Percentiles rank a stretch among this genome's conserved stretches.
Conservation (phyloP, 2,329 filamentous ascomycete species). For the Orbilia quercus region DNA sequence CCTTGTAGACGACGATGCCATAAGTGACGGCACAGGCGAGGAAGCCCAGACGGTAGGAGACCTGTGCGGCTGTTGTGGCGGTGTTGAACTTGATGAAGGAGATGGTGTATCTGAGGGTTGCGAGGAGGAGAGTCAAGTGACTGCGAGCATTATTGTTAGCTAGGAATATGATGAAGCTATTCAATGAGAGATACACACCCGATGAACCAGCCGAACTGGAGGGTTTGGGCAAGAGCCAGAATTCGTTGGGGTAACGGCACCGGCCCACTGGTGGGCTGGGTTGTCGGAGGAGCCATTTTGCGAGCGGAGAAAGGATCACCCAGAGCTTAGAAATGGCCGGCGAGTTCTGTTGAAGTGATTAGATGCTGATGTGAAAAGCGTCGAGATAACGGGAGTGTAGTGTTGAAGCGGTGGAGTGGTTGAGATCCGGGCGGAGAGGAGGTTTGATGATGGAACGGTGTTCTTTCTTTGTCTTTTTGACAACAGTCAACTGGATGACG, state of each 20-base stretch:
- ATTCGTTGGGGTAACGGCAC: conserved; percentile 77
- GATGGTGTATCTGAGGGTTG: conserved; percentile 82
- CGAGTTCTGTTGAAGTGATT: no score
- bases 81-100: conserved; percentile 92
- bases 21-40: conserved; percentile 90
- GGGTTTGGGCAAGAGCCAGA: conserved; percentile 81
- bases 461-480: no score
- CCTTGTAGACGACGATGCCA: conserved; percentile 99
- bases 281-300: conserved; percentile 78
- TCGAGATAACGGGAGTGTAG: no score
- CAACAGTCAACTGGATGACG: conserved; percentile 16
- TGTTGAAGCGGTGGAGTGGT: neutral
- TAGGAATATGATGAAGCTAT: conserved; percentile 30
- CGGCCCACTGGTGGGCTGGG: conserved; percentile 61
- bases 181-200: conserved; percentile 71
- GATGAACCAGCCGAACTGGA: conserved; percentile 90
- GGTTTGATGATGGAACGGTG: conserved; percentile 33
- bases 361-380: no score
- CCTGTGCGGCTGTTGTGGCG: conserved; percentile 78
- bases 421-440: conserved; percentile 22
- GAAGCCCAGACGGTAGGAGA: conserved; percentile 91
- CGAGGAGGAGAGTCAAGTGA: conserved; percentile 85
- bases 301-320: neutral
- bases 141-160: conserved; percentile 65
- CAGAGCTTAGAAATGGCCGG: no score